A percentile compares a stretch with the other conserved stretches of the same genome.
phyloP scores from a whole-genome alignment of 176 grass and related monocot species.

The Triticum urartu region DNA sequence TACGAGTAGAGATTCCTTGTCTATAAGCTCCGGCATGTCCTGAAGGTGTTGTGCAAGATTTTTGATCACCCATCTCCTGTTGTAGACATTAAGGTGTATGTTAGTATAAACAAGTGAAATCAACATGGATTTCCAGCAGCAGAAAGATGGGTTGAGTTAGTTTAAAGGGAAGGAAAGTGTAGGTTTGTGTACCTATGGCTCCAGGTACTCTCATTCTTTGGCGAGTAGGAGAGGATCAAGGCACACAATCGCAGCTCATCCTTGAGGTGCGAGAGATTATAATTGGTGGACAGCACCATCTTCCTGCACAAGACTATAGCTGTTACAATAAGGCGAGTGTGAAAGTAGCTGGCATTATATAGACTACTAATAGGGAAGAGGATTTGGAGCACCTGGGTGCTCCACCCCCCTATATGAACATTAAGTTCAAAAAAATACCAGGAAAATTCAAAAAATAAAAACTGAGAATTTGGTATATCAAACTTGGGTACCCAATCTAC shows the following conservation, averaged over 20 bases:
- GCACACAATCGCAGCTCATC: conserved; percentile 63
- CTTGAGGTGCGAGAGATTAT: conserved; percentile 36
- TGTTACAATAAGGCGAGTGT: background rate
- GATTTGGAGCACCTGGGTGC: no score
- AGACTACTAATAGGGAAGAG: background rate
- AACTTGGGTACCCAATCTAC: no score
- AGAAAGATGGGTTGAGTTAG: background rate
- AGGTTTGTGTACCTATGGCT: conserved; percentile 49
- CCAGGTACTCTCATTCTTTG: conserved; percentile 66
- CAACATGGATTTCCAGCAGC: background rate
- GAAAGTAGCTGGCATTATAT: background rate
- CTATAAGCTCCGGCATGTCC: conserved; percentile 47
- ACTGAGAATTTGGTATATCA: no score
- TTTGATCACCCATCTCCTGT: conserved; percentile 90
- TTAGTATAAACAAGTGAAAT: background rate
- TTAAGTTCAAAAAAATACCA: no score
- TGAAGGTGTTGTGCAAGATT: conserved; percentile 52
- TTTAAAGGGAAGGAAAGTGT: background rate
- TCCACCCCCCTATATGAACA: no score
- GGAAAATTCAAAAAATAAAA: no score
- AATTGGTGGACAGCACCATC: conserved; percentile 40
- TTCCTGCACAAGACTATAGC: conserved; percentile 37
- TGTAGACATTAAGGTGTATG: conserved; percentile 7
- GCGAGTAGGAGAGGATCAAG: conserved; percentile 61
- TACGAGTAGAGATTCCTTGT: conserved; percentile 68